Base-by-base conservation (phyloP, 2,329 filamentous ascomycete species). In the Neocatenulostroma microsporum region DNA sequence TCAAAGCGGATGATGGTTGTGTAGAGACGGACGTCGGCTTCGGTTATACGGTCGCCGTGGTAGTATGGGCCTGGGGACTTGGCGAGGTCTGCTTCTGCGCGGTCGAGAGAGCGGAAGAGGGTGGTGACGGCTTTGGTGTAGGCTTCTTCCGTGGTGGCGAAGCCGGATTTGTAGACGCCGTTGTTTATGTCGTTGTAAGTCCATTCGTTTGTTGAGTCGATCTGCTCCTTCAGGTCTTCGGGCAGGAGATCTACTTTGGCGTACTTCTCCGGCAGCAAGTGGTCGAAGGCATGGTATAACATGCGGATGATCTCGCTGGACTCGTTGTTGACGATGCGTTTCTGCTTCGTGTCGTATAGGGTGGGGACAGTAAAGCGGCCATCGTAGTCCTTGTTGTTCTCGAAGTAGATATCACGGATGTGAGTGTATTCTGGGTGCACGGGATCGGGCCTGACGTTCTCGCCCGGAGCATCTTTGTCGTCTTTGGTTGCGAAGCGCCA, bases 241-340 rank as follows among this genome's bases (percentile, higher is more conserved):
- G 69, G 69, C 21, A 69, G 58, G 4, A 71, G 54, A 33, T 69
- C 66, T 1, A 71, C 34, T 1, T 57, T 53, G 42, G 58, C 63
- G 50, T 64, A 63, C 47, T 68, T 56, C 34, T 54, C 48, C 2
- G 61, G 61, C n/a, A 72, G 48, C 17, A 70, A 31, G 25, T 63
- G 55, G 40, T 96, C 80, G 57, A 96, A 96, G 60, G 78, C 84
- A 27, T 72, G 73, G 57, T 84, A 84, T 44, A 95, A 69, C 84
- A 94, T 94, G 56, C 88, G 80, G 59, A 94, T 79, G 58, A 95
- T 94, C 66, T 95, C 88, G 48, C 80, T 80, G 61, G 82, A 86
- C 72, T 94, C 88, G 50, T 95, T 95, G 74, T 74, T 91, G 44
- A 94, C 87, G 54, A 94, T 93, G 21, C 68, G 74, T 53, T 79